phyloP scores from a whole-genome alignment of 2,329 filamentous ascomycete species.

The Paecilomyces variotii region DNA sequence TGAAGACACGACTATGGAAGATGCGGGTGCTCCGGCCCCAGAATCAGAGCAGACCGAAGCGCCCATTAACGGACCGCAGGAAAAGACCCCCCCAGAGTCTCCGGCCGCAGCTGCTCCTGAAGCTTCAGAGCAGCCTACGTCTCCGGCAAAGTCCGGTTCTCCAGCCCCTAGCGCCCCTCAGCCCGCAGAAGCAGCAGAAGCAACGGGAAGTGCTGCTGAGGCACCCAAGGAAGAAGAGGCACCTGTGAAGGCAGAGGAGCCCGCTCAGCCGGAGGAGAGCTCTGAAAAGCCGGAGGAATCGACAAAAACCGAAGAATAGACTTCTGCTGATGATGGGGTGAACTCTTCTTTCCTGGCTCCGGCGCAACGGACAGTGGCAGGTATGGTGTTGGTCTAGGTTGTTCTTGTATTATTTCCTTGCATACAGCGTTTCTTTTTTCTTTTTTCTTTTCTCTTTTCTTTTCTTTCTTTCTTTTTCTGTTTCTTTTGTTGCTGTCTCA shows the following conservation, averaged over 20 bases:
- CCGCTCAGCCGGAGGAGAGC: slow-evolving; percentile 24
- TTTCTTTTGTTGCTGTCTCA: slow-evolving; percentile 3
- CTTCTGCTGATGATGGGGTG: slow-evolving; percentile 11
- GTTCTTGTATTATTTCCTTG: slow-evolving; percentile 12
- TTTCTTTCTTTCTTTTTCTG: too few relatives aligned
- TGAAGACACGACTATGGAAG: slow-evolving; percentile 34
- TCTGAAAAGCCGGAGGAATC: slow-evolving; percentile 24
- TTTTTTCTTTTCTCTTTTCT: too few relatives aligned
- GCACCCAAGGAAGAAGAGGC: slow-evolving; percentile 9
- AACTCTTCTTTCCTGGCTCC: slow-evolving; percentile 16
- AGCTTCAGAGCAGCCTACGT: slow-evolving; percentile 8
- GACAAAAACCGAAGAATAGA: slow-evolving; percentile 23
- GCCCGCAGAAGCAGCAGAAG: slow-evolving; percentile 8
- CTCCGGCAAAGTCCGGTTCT: slow-evolving; percentile 12
- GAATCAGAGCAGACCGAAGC: slow-evolving; percentile 10
- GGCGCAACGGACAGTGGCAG: slow-evolving; percentile 28
- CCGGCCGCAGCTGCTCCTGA: slow-evolving; percentile 11
- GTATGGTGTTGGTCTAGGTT: slow-evolving; percentile 28
- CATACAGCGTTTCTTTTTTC: neutral
- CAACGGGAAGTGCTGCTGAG: slow-evolving; percentile 10
- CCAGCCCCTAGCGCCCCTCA: slow-evolving; percentile 13
- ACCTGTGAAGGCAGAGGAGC: slow-evolving; percentile 13
- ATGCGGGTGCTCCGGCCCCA: slow-evolving; percentile 17
- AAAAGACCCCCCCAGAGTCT: slow-evolving; percentile 18
- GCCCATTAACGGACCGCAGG: slow-evolving; percentile 14